Conservation (phyloP, 2,329 filamentous ascomycete species). For the Pochonia chlamydosporia region DNA sequence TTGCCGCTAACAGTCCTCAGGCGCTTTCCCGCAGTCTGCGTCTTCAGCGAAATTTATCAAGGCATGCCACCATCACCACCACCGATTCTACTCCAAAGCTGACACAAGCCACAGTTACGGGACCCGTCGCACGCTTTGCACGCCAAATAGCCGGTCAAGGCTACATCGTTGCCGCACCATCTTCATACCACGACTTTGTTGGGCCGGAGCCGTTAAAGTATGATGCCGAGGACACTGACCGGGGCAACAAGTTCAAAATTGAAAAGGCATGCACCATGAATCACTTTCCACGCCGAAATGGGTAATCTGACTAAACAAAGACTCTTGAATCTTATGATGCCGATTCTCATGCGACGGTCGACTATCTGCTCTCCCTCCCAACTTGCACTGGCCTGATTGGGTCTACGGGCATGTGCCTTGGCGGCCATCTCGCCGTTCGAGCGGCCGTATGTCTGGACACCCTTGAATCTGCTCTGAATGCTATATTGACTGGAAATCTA, state of each 20-base stretch:
- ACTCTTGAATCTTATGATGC: conserved; percentile 82
- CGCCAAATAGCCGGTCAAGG: conserved; percentile 88
- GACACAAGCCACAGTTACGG: conserved; percentile 58
- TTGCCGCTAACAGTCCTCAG: conserved; percentile 27
- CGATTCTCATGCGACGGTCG: conserved; percentile 63
- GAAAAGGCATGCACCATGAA: conserved; percentile 50
- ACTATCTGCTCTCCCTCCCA: conserved; percentile 62
- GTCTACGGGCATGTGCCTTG: conserved; percentile 85
- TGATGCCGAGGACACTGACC: conserved; percentile 80
- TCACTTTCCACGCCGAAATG: background rate
- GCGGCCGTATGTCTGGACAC: conserved; percentile 38
- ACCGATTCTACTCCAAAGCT: background rate
- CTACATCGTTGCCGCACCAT: conserved; percentile 88
- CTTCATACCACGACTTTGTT: conserved; percentile 89
- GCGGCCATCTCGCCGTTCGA: conserved; percentile 72
- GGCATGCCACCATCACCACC: conserved; percentile 41
- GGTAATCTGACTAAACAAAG: conserved; percentile 31
- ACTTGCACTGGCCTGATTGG: conserved; percentile 80
- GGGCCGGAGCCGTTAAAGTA: conserved; percentile 79
- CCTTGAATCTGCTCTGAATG: background rate
- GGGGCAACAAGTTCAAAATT: conserved; percentile 82
- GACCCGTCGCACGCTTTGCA: conserved; percentile 82
- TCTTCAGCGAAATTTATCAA: conserved; percentile 96
- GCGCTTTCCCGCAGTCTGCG: conserved; percentile 74
- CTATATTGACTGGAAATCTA: too few species aligned